These are phyloP conservation scores for Phytophthora pseudosyringae DNA, from an alignment of 352 stramenopile genomes.

Conservation along the genomic window DNA sequence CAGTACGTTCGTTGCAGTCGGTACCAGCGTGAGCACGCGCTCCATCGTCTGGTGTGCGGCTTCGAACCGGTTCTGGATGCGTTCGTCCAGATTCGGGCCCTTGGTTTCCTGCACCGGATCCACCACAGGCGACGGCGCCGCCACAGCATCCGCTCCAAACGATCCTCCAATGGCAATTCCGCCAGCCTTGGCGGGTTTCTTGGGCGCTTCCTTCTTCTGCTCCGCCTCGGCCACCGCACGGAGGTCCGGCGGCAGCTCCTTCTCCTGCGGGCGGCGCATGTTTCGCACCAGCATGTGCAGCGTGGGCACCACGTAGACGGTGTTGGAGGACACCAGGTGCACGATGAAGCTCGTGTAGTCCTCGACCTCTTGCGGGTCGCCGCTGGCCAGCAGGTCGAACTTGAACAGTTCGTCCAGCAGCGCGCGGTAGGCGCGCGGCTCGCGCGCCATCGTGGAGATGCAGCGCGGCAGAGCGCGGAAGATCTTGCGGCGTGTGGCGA, in stretches of 20 bases:
- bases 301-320: constrained; percentile 79
- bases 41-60: constrained; percentile 66
- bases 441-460: constrained; percentile 77
- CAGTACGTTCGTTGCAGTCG: constrained; percentile 77
- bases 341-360: constrained; percentile 79
- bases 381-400: constrained; percentile 65
- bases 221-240: constrained; percentile 14
- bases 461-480: constrained; percentile 75
- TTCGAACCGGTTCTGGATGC: constrained; percentile 65
- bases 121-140: constrained; percentile 1
- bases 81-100: constrained; percentile 46
- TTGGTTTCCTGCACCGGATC: constrained; percentile 22
- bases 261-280: constrained; percentile 56
- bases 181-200: constrained; percentile 11
- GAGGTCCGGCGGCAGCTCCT: constrained; percentile 51
- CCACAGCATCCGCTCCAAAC: constrained; percentile 33
- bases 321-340: constrained; percentile 85
- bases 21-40: constrained; percentile 72
- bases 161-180: constrained; percentile 57
- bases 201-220: constrained; percentile 4
- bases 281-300: constrained; percentile 88
- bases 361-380: constrained; percentile 57
- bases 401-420: constrained; percentile 86
- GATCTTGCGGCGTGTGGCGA: constrained; percentile 70
- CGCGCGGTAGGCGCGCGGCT: constrained; percentile 70